Conservation (phyloP, 495 filamentous ascomycete species). For the Neurospora sp. region DNA sequence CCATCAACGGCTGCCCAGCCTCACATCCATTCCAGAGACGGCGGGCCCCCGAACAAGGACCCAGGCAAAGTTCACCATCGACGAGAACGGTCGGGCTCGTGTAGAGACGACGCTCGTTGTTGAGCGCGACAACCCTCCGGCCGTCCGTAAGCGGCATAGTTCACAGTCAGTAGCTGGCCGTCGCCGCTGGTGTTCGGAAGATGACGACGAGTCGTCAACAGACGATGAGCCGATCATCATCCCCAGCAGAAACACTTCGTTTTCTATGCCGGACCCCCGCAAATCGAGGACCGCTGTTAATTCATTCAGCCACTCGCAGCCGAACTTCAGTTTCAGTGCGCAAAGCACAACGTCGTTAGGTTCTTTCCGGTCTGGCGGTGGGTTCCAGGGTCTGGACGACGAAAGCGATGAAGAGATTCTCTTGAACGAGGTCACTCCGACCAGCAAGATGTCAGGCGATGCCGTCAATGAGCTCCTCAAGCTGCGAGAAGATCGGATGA, state of each 20-base stretch:
- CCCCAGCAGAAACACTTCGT: slow-evolving; percentile 53
- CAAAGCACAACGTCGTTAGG: slow-evolving; percentile 29
- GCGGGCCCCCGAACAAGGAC: slow-evolving; percentile 36
- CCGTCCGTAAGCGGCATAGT: slow-evolving; percentile 18
- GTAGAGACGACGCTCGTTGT: slow-evolving; percentile 56
- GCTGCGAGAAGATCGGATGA: slow-evolving; percentile 56
- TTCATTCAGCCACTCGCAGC: slow-evolving; percentile 45
- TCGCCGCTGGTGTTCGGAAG: slow-evolving; percentile 29
- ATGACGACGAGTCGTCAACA: slow-evolving; percentile 44
- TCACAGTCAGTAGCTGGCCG: slow-evolving; percentile 14
- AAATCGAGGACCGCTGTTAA: slow-evolving; percentile 34
- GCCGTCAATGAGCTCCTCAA: slow-evolving; percentile 60
- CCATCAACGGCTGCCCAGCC: slow-evolving; percentile 34
- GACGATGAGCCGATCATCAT: slow-evolving; percentile 59
- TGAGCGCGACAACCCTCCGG: slow-evolving; percentile 28
- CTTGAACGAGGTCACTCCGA: slow-evolving; percentile 30
- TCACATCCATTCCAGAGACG: slow-evolving; percentile 43
- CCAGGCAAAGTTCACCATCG: slow-evolving; percentile 60
- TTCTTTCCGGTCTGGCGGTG: slow-evolving; percentile 19
- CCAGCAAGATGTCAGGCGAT: slow-evolving; percentile 21
- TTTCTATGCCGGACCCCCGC: slow-evolving; percentile 44
- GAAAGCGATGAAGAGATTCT: slow-evolving; percentile 52
- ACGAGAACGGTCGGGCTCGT: slow-evolving; percentile 59
- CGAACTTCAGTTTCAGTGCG: slow-evolving; percentile 28
- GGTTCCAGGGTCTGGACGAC: slow-evolving; percentile 18